phyloP scores from a whole-genome alignment of 2,329 filamentous ascomycete genomes.

The Metarhizium sp. region DNA sequence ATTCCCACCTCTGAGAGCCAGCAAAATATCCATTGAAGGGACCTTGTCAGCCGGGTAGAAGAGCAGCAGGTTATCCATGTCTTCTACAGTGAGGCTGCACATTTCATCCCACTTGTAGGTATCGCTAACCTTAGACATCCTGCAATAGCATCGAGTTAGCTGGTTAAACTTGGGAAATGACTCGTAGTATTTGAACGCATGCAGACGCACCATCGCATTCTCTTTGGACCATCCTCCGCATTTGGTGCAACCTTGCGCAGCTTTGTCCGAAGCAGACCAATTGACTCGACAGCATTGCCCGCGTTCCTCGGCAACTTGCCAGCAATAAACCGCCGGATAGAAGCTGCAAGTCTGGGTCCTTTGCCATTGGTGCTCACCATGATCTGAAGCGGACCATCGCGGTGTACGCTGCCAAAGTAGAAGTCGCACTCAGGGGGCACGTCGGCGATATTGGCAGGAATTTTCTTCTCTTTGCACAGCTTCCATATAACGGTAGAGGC shows the following conservation, averaged over 20 bases:
- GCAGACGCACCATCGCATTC: conserved; percentile 70
- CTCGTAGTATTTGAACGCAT: not conserved
- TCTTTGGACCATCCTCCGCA: conserved; percentile 65
- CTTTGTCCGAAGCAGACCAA: conserved; percentile 71
- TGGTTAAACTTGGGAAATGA: not conserved
- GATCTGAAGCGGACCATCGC: conserved; percentile 89
- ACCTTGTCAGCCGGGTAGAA: conserved; percentile 56
- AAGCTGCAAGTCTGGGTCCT: conserved; percentile 80
- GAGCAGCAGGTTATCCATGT: conserved; percentile 74
- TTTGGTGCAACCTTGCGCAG: conserved; percentile 68
- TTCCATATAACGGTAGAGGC: conserved; percentile 91
- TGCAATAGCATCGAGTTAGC: conserved; percentile 19
- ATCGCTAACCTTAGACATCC: conserved; percentile 91
- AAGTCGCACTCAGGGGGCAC: conserved; percentile 97
- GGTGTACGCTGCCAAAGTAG: conserved; percentile 93
- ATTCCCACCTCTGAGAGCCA: conserved; percentile 39
- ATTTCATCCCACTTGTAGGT: conserved; percentile 78
- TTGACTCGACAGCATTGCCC: conserved; percentile 75
- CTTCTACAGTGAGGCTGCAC: conserved; percentile 69
- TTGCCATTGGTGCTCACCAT: conserved; percentile 99
- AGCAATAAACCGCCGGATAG: conserved; percentile 77
- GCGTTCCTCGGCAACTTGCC: conserved; percentile 65
- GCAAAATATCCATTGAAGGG: conserved; percentile 44
- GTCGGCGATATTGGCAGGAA: conserved; percentile 93
- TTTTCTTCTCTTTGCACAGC: conserved; percentile 73